phyloP scores from a whole-genome alignment of 2,329 filamentous ascomycete species.

The Phaeoacremonium minimum region DNA sequence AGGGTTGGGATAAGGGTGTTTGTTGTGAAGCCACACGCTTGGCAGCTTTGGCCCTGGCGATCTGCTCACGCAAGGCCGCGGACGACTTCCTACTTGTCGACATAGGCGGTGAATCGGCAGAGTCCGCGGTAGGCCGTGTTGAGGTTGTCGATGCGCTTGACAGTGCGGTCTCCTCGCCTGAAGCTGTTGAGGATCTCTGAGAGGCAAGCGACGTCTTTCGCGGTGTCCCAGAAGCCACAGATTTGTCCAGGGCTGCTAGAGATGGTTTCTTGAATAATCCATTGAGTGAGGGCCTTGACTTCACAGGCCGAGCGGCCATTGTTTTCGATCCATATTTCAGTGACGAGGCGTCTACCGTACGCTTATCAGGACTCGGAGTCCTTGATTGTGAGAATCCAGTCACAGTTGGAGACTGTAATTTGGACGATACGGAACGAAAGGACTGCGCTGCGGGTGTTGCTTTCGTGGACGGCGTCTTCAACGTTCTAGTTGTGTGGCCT shows the following conservation, averaged over 20 bases:
- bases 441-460: constrained; percentile 13
- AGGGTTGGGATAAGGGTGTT: constrained; percentile 14
- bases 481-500: constrained; percentile 25
- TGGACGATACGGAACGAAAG: constrained; percentile 18
- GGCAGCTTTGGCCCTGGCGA: constrained; percentile 87
- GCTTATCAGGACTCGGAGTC: constrained; percentile 36
- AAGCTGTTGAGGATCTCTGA: constrained; percentile 30
- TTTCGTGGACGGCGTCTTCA: constrained; percentile 27
- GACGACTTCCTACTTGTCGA: constrained; percentile 61
- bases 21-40: constrained; percentile 50
- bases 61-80: constrained; percentile 77
- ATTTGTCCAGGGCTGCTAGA: constrained; percentile 14
- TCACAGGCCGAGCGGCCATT: constrained; percentile 37
- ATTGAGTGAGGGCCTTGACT: constrained; percentile 47
- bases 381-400: constrained; percentile 21
- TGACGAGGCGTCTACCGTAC: constrained; percentile 15
- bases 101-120: constrained; percentile 22
- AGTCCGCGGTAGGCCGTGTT: constrained; percentile 29
- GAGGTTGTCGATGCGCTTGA: constrained; percentile 31
- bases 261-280: constrained; percentile 54
- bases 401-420: constrained; percentile 26
- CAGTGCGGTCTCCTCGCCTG: constrained; percentile 26
- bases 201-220: constrained; percentile 34
- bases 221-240: constrained; percentile 20
- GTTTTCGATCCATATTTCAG: constrained; percentile 43